phyloP scores from a whole-genome alignment of 78 protist species.

The Dictyostelium purpureum region DNA sequence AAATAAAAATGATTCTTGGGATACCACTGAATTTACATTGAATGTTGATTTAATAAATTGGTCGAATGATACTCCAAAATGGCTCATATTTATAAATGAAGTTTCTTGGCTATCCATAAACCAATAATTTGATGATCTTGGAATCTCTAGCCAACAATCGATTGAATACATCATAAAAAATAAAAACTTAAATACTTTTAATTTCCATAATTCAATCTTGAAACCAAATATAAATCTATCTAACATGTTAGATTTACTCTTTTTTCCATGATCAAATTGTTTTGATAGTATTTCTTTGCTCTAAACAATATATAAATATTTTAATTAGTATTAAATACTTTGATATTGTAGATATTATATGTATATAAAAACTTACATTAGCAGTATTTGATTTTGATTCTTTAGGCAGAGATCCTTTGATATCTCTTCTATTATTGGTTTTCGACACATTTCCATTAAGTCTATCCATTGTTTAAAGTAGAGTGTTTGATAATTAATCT shows the following conservation, averaged over 20 bases:
- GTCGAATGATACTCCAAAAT: not conserved
- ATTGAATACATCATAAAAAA: constrained; percentile 48
- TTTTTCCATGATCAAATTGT: not conserved
- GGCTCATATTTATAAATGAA: constrained; percentile 2
- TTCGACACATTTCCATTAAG: constrained; percentile 49
- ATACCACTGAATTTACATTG: not conserved
- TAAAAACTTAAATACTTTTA: constrained; percentile 18
- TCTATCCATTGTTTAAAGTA: constrained; percentile 62
- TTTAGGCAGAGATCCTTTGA: constrained; percentile 44
- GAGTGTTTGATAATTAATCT: not conserved
- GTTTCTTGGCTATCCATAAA: not conserved
- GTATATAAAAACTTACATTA: not conserved
- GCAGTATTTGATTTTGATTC: not conserved
- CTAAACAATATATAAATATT: not conserved
- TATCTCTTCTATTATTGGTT: constrained; percentile 43
- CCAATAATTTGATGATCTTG: constrained; percentile 37
- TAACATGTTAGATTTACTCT: not conserved
- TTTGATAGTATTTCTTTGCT: constrained; percentile 22
- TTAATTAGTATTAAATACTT: not conserved
- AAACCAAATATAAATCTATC: not conserved
- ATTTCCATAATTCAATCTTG: not conserved
- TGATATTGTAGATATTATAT: not conserved
- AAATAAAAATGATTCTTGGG: not conserved
- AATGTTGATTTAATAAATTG: not conserved
- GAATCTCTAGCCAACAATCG: constrained; percentile 59